Evolutionary conservation across 306 rosid genomes (phyloP).

Genomic region (Cyamopsis tetragonoloba): DNA sequence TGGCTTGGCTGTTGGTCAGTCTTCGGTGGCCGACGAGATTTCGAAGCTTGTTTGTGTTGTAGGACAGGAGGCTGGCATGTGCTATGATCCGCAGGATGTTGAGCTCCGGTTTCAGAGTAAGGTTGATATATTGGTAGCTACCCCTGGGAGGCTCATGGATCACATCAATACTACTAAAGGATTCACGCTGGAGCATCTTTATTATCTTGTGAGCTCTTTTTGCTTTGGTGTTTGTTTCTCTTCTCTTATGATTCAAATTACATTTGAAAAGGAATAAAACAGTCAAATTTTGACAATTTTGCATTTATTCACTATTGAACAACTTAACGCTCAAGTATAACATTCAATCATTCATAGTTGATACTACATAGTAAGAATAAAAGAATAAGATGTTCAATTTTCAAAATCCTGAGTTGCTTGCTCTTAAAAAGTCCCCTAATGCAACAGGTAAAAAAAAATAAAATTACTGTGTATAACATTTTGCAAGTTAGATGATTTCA

Average conservation of each 20-base stretch:
- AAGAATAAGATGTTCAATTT: background rate
- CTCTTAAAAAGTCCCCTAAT: background rate
- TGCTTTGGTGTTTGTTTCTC: no score
- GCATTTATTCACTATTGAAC: no score
- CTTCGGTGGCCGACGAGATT: conserved; percentile 75
- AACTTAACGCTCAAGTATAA: no score
- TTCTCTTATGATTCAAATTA: no score
- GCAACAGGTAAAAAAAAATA: no score
- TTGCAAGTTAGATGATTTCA: no score
- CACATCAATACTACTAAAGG: conserved; percentile 73
- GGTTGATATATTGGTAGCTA: conserved; percentile 89
- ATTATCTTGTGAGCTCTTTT: conserved; percentile 76
- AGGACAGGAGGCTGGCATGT: conserved; percentile 50
- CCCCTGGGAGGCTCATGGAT: conserved; percentile 92
- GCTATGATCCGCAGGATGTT: conserved; percentile 51
- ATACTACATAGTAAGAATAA: no score
- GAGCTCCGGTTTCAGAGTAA: conserved; percentile 39
- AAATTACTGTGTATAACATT: no score
- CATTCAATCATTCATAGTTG: no score
- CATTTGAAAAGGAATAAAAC: no score
- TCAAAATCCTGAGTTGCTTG: background rate
- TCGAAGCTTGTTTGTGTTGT: conserved; percentile 53
- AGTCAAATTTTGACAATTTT: no score
- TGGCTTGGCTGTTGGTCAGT: conserved; percentile 88
- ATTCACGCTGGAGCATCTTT: conserved; percentile 84